Evolutionary conservation across 116 monocot genomes (phyloP).

Genomic region (Phalaenopsis hybrid): DNA sequence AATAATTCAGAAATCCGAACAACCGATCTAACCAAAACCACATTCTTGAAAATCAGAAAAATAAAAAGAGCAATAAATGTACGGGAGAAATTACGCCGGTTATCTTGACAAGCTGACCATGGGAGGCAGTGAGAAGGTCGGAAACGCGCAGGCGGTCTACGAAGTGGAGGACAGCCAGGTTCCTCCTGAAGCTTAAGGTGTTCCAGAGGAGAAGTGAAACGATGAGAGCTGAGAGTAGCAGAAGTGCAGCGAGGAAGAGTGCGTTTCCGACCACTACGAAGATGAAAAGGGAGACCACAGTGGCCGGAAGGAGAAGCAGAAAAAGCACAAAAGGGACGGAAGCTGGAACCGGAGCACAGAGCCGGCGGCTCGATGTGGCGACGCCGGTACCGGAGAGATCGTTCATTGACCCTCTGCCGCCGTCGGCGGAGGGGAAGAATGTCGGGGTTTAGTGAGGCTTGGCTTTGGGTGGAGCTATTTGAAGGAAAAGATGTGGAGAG

Average conservation of each 20-base stretch:
- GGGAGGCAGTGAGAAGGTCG: slow-evolving; percentile 31
- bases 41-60: neutral
- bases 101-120: slow-evolving; percentile 84
- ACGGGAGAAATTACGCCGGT: slow-evolving; percentile 43
- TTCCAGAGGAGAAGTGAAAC: slow-evolving; percentile 56
- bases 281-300: slow-evolving; percentile 54
- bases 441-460: too few species aligned
- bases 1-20: too few species aligned
- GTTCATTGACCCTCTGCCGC: slow-evolving; percentile 18
- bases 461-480: too few species aligned
- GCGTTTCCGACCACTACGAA: slow-evolving; percentile 69
- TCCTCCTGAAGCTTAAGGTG: slow-evolving; percentile 17
- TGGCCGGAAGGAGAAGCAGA: slow-evolving; percentile 40
- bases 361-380: slow-evolving; percentile 2
- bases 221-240: slow-evolving; percentile 45
- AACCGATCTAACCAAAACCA: neutral
- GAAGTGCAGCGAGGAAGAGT: slow-evolving; percentile 34
- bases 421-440: neutral
- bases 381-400: slow-evolving; percentile 18
- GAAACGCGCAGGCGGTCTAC: slow-evolving; percentile 47
- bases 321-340: slow-evolving; percentile 28
- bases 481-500: too few species aligned
- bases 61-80: neutral
- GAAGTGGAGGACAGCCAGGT: slow-evolving; percentile 28
- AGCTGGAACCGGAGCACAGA: slow-evolving; percentile 28